Base-by-base conservation (phyloP, 345 rosid species). In the Aethionema arabicum region DNA sequence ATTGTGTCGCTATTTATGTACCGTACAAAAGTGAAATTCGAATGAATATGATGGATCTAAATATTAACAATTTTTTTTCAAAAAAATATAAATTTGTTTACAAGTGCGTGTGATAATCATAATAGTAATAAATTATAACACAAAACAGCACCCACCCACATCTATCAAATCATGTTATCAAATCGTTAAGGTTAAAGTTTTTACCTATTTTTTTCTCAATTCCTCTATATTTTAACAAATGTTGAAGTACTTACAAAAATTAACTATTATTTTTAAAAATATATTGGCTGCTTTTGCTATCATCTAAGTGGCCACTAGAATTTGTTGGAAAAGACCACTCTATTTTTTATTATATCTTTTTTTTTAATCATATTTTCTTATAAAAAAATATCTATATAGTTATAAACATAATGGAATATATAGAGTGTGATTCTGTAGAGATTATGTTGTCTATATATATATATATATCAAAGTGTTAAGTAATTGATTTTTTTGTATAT, bases 111-210 rank as follows among this genome's bases (percentile, higher is more conserved):
- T 21, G 27, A 21, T 21, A 21, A 21, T 21, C 5, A 31, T 31
- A 16, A 15, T 41, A 50, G 58, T 67, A 16, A 32, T 43, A 30
- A 43, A 44, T 60, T 30, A 0, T 8, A 53, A 37, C 57, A 61
- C 44, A 54, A 35, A 5, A 8, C 38, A 64, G 64, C 21, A 64
- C 6, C 64, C 86, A 80, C 82, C 88, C 84, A 85, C 86, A 65
- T 61, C 69, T 21, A 21, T 81, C 83, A 77, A 76, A 80, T 83
- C 91, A 65, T 79, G 88, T 72, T 76, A 61, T 69, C 68, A 69
- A 69, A 61, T 69, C 73, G 63, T 36, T 44, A 61, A 12, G 12
- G 67, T 69, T 69, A 67, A 54, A 61, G 68, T 47, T 54, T 46
- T 54, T 1, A 21, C 2, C 27, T 21, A 21, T 21, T 21, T 21